Conservation (phyloP, 2,329 filamentous ascomycete species). For the Penicillium sp. region DNA sequence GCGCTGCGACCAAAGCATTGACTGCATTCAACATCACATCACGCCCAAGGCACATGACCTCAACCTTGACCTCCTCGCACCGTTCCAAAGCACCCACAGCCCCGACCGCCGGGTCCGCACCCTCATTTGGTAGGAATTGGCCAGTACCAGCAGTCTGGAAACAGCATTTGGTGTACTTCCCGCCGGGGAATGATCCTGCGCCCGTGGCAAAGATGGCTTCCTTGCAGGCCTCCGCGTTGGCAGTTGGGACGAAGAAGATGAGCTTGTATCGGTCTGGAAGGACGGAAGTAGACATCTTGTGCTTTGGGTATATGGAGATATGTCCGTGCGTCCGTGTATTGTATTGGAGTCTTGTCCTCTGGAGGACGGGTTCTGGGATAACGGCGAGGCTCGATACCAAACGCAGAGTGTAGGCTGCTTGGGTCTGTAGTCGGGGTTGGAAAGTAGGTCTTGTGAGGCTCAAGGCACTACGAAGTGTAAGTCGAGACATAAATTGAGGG, state of each 20-base stretch:
- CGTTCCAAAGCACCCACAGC: slow-evolving; percentile 37
- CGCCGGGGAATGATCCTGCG: slow-evolving; percentile 42
- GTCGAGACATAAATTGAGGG: background rate
- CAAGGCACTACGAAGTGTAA: background rate
- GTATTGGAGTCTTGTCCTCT: background rate
- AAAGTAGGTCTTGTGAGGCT: slow-evolving; percentile 5
- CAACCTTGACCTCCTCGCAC: slow-evolving; percentile 44
- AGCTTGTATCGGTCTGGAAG: slow-evolving; percentile 40
- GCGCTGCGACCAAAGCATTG: slow-evolving; percentile 40
- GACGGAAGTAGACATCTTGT: slow-evolving; percentile 26
- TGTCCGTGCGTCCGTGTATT: background rate
- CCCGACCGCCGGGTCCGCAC: slow-evolving; percentile 43
- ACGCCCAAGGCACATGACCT: slow-evolving; percentile 43
- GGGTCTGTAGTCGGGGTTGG: background rate
- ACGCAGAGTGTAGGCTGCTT: background rate
- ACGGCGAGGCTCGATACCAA: background rate
- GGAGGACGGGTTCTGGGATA: background rate
- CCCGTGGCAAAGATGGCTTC: slow-evolving; percentile 43
- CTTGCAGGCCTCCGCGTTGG: slow-evolving; percentile 41
- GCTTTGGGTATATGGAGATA: background rate
- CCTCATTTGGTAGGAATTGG: slow-evolving; percentile 42
- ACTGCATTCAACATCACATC: slow-evolving; percentile 40
- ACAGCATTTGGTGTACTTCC: slow-evolving; percentile 40
- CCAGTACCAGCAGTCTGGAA: slow-evolving; percentile 42
- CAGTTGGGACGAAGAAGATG: slow-evolving; percentile 43